Conservation (phyloP, 1,284 basidiomycete genomes). For the Earliella scabrosa region DNA sequence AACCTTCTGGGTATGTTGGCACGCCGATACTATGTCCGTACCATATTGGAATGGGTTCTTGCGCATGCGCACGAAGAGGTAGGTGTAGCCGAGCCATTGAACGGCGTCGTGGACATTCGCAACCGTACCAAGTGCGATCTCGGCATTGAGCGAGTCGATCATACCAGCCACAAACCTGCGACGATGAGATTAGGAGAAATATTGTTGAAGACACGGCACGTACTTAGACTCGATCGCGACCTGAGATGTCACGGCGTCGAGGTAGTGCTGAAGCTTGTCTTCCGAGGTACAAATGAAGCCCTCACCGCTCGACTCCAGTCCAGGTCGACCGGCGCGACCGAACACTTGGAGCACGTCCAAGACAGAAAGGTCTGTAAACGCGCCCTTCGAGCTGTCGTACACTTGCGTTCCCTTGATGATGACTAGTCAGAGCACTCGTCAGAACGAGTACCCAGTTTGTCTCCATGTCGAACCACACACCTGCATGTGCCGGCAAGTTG, state of each 20-base stretch:
- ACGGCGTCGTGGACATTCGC: constrained; percentile 88
- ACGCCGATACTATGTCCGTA: too few species aligned
- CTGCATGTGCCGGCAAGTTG: constrained; percentile 97
- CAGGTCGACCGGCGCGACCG: constrained; percentile 96
- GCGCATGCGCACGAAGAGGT: constrained; percentile 94
- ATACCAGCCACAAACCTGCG: constrained; percentile 85
- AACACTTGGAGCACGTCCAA: constrained; percentile 98
- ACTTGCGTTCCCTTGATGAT: constrained; percentile 99
- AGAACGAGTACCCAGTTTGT: neutral
- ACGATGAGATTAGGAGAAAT: too few species aligned
- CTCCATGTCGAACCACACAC: constrained; percentile 41
- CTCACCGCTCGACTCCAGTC: constrained; percentile 93
- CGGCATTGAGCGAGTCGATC: constrained; percentile 93
- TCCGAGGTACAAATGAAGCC: constrained; percentile 96
- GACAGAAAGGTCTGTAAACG: constrained; percentile 93
- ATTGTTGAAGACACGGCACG: constrained; percentile 31
- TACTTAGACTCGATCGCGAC: constrained; percentile 97
- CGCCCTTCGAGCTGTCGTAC: constrained; percentile 88
- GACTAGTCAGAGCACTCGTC: constrained; percentile 51
- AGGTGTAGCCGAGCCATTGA: constrained; percentile 97
- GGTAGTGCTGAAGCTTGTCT: constrained; percentile 93
- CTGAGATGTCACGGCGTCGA: constrained; percentile 89
- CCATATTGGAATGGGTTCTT: constrained; percentile 94
- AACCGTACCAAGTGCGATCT: constrained; percentile 95
- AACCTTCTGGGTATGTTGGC: too few species aligned